phyloP scores from a whole-genome alignment of 192 early-diverging fungal genomes.

The Coemansia sp. region DNA sequence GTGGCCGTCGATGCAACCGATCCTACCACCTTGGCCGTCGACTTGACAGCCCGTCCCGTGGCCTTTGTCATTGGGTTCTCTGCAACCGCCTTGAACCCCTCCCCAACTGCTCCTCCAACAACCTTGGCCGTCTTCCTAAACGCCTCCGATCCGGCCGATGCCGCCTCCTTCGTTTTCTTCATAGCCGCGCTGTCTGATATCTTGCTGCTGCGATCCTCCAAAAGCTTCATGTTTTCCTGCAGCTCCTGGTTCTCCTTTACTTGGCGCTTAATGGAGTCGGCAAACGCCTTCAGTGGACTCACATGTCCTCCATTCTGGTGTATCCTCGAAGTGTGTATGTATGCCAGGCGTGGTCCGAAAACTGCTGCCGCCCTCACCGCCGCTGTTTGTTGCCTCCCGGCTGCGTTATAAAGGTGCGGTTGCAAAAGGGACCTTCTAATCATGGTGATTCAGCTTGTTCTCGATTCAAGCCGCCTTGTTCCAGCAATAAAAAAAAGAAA shows the following conservation, averaged over 20 bases:
- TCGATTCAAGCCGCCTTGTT: slow-evolving; percentile 4
- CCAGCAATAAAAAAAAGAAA: slow-evolving; percentile 13
- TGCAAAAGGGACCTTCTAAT: slow-evolving; percentile 33
- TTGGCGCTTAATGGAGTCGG: slow-evolving; percentile 89
- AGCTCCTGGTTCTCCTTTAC: slow-evolving; percentile 93
- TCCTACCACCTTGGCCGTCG: slow-evolving; percentile 64
- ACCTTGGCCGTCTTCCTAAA: slow-evolving; percentile 72
- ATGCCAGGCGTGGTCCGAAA: slow-evolving; percentile 8
- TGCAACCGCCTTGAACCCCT: slow-evolving; percentile 66
- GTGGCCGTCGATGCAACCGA: slow-evolving; percentile 64
- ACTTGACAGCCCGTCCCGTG: slow-evolving; percentile 68
- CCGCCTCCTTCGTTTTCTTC: slow-evolving; percentile 79
- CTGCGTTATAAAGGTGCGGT: slow-evolving; percentile 14
- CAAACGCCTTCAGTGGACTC: slow-evolving; percentile 76
- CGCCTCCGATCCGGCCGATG: slow-evolving; percentile 57
- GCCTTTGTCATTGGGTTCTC: slow-evolving; percentile 80
- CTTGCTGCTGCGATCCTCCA: slow-evolving; percentile 80
- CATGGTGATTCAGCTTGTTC: slow-evolving; percentile 4
- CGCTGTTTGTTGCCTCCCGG: background rate
- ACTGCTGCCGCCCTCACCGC: background rate
- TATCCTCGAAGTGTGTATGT: slow-evolving; percentile 36
- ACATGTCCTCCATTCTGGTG: slow-evolving; percentile 45
- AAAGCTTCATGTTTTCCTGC: slow-evolving; percentile 85
- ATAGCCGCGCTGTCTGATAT: slow-evolving; percentile 85
- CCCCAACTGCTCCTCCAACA: slow-evolving; percentile 64